Evolutionary conservation across 1,284 basidiomycete species (phyloP), one percentile per base, ranked within the genome.

Genomic region (Tilletia caries): DNA sequence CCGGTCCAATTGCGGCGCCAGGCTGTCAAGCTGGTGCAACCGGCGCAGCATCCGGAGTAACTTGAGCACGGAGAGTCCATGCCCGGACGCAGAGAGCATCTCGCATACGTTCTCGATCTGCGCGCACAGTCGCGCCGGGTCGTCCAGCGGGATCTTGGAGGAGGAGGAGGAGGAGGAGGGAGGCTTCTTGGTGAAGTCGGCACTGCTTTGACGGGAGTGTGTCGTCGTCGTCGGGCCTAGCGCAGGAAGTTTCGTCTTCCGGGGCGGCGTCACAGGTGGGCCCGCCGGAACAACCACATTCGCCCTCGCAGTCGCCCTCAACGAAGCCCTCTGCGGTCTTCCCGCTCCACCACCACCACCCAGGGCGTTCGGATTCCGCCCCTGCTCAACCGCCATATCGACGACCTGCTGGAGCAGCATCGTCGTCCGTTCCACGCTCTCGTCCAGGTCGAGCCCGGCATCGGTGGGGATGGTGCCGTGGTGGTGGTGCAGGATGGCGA

Each of bases 41-140:
- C 71, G 69, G 13, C 73, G 69, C n/a, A 76, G 64, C 2, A 68
- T 65, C 64, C 73, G 75, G 62, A 76, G 67, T 15, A 79, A 67
- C 23, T 76, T 69, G 15, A 77, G 69, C 50, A 71, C 71, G 43
- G 70, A 70, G 13, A 65, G 72, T 33, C 72, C 70, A 29, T 76
- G 58, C 12, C 76, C 73, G 20, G 70, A 70, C 4, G 75, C 68
- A 2, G 70, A 68, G 48, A 76, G 71, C 13, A 73, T 69, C 60
- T 76, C 76, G 37, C 70, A 71, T 27, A 70, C 68, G 5, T 66
- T 66, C 44, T 76, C 69, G 23, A 74, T 34, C 4, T 69, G 66
- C 13, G 67, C 69, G 23, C 71, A 77, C 23, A 77, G 72, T 1
- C 72, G 71, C 18, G 69, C 68, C 1, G 68, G 23, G 18, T 70